Conservation (phyloP, 257 asterid species). For the Eustoma russellianum region DNA sequence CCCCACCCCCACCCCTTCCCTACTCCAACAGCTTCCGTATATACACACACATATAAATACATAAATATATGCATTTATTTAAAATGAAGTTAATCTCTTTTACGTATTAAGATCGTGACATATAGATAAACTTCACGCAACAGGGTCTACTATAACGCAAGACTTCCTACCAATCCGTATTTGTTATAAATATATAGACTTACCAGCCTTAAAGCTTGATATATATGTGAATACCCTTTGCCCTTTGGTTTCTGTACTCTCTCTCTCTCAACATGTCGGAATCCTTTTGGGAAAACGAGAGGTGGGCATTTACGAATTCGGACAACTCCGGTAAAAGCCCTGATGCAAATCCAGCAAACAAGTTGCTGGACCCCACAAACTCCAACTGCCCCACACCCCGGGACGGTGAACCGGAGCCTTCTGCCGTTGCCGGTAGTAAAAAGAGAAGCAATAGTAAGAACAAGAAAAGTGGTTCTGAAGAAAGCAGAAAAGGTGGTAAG, state of each 20-base stretch:
- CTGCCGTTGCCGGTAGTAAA: not conserved
- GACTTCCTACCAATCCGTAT: no score
- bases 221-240: no score
- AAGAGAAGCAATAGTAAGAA: constrained; percentile 14
- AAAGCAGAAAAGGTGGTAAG: not conserved
- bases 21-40: no score
- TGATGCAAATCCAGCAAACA: constrained; percentile 12
- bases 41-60: no score
- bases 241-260: no score
- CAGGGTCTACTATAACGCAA: no score
- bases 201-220: no score
- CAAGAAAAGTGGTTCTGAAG: no score
- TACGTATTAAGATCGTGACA: constrained; percentile 7
- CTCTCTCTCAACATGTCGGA: no score
- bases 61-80: constrained; percentile 13
- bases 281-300: constrained; percentile 28
- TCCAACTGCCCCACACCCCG: constrained; percentile 12
- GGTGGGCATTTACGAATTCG: constrained; percentile 26
- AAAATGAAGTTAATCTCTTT: not conserved
- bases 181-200: no score
- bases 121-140: not conserved
- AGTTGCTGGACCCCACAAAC: constrained; percentile 1
- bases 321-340: constrained; percentile 8
- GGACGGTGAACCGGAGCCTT: constrained; percentile 1
- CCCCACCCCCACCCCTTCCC: not conserved